phyloP scores from a whole-genome alignment of 495 filamentous ascomycete species.

The Hypoxylon fragiforme region DNA sequence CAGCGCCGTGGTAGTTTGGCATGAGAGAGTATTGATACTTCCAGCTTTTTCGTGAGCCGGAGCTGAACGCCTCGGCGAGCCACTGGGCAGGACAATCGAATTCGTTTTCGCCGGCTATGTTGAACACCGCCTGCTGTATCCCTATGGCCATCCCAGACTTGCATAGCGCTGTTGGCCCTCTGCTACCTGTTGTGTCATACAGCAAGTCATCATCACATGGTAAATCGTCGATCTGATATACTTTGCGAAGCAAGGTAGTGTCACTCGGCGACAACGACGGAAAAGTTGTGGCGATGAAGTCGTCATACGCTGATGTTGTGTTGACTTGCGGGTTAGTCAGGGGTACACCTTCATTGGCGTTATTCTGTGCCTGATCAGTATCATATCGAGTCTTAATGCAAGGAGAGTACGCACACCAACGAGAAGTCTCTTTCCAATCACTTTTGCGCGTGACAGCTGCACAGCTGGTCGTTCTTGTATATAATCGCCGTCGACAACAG shows the following conservation, averaged over 20 bases:
- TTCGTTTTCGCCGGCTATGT: conserved; percentile 63
- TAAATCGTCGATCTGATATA: conserved; percentile 21
- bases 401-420: conserved; percentile 20
- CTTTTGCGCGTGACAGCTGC: conserved; percentile 52
- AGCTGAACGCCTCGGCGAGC: conserved; percentile 61
- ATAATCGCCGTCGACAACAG: conserved; percentile 64
- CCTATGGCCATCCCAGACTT: conserved; percentile 30
- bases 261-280: conserved; percentile 29
- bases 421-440: conserved; percentile 37
- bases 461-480: conserved; percentile 56
- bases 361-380: conserved; percentile 23
- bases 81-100: conserved; percentile 67
- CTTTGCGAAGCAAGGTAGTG: conserved; percentile 15
- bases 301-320: conserved; percentile 18
- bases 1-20: conserved; percentile 59
- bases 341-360: conserved; percentile 37
- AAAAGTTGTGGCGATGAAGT: conserved; percentile 23
- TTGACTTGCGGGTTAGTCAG: conserved; percentile 26
- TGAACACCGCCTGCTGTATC: conserved; percentile 42
- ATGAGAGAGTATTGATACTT: conserved; percentile 67
- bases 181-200: conserved; percentile 27
- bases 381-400: background rate
- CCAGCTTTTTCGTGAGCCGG: conserved; percentile 44
- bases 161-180: conserved; percentile 28
- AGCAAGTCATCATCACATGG: conserved; percentile 6